Percentiles rank a stretch among this genome's conserved stretches.
These are phyloP conservation scores for Coemansia sp. DNA, from an alignment of 192 early-diverging fungal genomes.

Conservation along the genomic window DNA sequence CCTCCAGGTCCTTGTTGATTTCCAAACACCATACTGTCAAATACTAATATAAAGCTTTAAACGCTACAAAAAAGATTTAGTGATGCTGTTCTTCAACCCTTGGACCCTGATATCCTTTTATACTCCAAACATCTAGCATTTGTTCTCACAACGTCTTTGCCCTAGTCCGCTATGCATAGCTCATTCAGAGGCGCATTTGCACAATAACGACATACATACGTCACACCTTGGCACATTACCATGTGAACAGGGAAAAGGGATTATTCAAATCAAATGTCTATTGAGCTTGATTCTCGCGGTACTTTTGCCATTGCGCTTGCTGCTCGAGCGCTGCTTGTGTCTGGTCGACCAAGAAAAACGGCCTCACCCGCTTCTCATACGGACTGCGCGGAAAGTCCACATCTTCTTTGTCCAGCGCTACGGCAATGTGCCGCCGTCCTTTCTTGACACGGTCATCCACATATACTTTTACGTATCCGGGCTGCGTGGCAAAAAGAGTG, in stretches of 20 bases:
- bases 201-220: neutral
- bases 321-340: conserved; percentile 25
- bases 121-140: neutral
- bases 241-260: neutral
- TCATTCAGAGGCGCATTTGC: too few relatives aligned
- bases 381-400: conserved; percentile 57
- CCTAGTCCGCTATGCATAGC: too few relatives aligned
- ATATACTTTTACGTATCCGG: conserved; percentile 76
- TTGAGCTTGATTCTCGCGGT: conserved; percentile 19
- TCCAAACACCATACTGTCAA: conserved; percentile 15
- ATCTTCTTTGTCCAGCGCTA: conserved; percentile 61
- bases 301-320: conserved; percentile 35
- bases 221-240: neutral
- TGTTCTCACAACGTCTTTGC: too few relatives aligned
- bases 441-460: conserved; percentile 59
- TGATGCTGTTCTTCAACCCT: too few relatives aligned
- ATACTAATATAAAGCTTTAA: neutral
- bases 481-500: conserved; percentile 68
- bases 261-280: too few relatives aligned
- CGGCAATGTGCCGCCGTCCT: conserved; percentile 65
- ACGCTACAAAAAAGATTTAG: too few relatives aligned
- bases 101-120: neutral
- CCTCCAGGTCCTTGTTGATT: conserved; percentile 19
- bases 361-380: conserved; percentile 63
- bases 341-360: conserved; percentile 65